Percentiles rank a stretch among this genome's conserved stretches.
Conservation (phyloP, 208 protist species). For the Trypanosoma melophagium region DNA sequence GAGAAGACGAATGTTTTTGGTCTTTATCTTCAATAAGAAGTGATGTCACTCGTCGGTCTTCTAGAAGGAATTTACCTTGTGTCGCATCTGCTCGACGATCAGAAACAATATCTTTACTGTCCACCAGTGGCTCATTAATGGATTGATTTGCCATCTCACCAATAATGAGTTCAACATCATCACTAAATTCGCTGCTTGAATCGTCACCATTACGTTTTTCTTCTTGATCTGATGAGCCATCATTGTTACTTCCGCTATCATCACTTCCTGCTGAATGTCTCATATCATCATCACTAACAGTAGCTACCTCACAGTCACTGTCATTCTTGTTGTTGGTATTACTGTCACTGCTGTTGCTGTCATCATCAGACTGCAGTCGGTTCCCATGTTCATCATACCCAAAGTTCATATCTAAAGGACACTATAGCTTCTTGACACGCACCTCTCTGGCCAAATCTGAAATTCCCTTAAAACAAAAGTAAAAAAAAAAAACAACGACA, state of each 20-base stretch:
- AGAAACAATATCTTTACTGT: slow-evolving; percentile 28
- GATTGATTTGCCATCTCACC: slow-evolving; percentile 68
- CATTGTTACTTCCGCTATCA: slow-evolving; percentile 3
- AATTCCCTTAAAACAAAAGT: slow-evolving; percentile 1
- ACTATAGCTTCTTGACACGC: neutral
- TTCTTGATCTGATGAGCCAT: slow-evolving; percentile 1
- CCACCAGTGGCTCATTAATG: slow-evolving; percentile 66
- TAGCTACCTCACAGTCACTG: neutral
- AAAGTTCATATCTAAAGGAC: slow-evolving; percentile 56
- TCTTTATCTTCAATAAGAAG: slow-evolving; percentile 25
- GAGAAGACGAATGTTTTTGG: slow-evolving; percentile 1
- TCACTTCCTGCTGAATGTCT: neutral
- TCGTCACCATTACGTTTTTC: neutral
- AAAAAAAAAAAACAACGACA: slow-evolving; percentile 20
- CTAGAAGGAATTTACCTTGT: slow-evolving; percentile 39
- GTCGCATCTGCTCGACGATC: slow-evolving; percentile 3
- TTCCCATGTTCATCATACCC: slow-evolving; percentile 77
- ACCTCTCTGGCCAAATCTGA: no score
- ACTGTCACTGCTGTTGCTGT: slow-evolving; percentile 25
- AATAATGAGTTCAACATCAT: slow-evolving; percentile 82
- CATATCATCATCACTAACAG: slow-evolving; percentile 8
- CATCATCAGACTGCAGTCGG: slow-evolving; percentile 30
- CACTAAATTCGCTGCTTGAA: slow-evolving; percentile 52
- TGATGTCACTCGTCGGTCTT: slow-evolving; percentile 32
- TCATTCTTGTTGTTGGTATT: slow-evolving; percentile 16